These are phyloP conservation scores for Coniophora puteana DNA, from an alignment of 1,284 basidiomycete species.

Conservation along the genomic window DNA sequence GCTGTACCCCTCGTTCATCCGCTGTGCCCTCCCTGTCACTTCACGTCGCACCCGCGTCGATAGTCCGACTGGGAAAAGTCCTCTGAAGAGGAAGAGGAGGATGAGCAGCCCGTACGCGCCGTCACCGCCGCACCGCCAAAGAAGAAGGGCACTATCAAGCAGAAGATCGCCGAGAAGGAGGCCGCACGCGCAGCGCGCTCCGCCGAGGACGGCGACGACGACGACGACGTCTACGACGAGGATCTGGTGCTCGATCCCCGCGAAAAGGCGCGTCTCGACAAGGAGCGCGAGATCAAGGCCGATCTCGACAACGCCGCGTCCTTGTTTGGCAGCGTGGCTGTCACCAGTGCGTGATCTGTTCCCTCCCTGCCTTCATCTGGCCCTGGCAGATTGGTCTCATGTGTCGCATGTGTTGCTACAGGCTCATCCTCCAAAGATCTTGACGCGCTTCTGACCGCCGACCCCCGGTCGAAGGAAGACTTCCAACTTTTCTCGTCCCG, in stretches of 20 bases:
- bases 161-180: conserved; percentile 87
- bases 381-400: too few relatives aligned
- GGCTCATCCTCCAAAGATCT: conserved; percentile 67
- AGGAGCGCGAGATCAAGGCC: conserved; percentile 76
- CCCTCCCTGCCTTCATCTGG: conserved; percentile 4
- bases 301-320: conserved; percentile 84
- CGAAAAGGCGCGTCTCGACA: conserved; percentile 72
- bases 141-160: conserved; percentile 89
- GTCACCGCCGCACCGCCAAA: conserved; percentile 63
- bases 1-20: too few relatives aligned
- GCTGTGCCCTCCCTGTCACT: conserved; percentile 3
- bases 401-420: conserved; percentile 22
- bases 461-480: conserved; percentile 85
- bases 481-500: conserved; percentile 69
- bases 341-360: neutral
- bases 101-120: conserved; percentile 44
- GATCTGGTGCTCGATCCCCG: conserved; percentile 79
- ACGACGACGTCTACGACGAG: conserved; percentile 59
- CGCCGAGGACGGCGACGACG: conserved; percentile 38
- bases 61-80: conserved; percentile 94
- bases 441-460: conserved; percentile 63
- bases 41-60: conserved; percentile 6
- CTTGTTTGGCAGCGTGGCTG: conserved; percentile 54
- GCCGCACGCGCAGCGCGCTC: conserved; percentile 54
- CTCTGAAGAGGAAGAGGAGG: conserved; percentile 73